These are phyloP conservation scores for Hemileccinum impolitum DNA, from an alignment of 768 basidiomycete species.

Conservation along the genomic window DNA sequence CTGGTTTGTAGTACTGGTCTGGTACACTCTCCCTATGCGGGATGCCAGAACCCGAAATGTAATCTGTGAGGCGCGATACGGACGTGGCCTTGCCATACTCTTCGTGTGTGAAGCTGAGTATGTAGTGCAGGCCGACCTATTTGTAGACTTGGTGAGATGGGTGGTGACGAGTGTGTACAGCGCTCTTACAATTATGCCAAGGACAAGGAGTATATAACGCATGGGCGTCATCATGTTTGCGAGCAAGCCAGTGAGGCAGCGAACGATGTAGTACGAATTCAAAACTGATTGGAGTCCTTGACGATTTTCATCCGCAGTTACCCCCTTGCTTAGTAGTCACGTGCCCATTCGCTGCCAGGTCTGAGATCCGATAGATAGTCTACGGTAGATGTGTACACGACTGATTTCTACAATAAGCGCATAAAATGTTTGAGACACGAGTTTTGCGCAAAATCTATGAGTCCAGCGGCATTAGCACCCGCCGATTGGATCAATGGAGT, in stretches of 20 bases:
- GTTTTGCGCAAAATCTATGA: conserved; percentile 25
- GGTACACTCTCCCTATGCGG: conserved; percentile 59
- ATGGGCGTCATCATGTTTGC: conserved; percentile 56
- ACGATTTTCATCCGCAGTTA: background rate
- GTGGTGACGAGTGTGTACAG: background rate
- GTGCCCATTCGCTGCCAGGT: no score
- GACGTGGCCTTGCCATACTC: conserved; percentile 42
- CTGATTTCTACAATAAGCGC: conserved; percentile 25
- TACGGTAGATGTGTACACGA: no score
- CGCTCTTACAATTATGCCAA: conserved; percentile 45
- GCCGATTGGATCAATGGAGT: background rate
- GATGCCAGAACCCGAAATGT: conserved; percentile 29
- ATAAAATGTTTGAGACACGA: conserved; percentile 29
- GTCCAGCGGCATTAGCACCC: conserved; percentile 6
- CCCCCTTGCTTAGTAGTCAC: background rate
- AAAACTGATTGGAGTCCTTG: background rate
- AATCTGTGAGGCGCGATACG: conserved; percentile 29
- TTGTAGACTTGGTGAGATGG: conserved; percentile 8
- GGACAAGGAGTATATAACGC: conserved; percentile 51
- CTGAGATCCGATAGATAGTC: background rate
- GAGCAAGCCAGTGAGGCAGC: background rate
- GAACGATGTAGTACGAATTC: background rate
- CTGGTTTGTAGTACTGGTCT: conserved; percentile 51
- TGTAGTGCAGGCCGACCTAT: conserved; percentile 40
- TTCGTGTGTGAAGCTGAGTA: conserved; percentile 41